Percentiles rank a stretch among this genome's conserved stretches.
phyloP scores from a whole-genome alignment of 345 rosid species.

The Draba incana region DNA sequence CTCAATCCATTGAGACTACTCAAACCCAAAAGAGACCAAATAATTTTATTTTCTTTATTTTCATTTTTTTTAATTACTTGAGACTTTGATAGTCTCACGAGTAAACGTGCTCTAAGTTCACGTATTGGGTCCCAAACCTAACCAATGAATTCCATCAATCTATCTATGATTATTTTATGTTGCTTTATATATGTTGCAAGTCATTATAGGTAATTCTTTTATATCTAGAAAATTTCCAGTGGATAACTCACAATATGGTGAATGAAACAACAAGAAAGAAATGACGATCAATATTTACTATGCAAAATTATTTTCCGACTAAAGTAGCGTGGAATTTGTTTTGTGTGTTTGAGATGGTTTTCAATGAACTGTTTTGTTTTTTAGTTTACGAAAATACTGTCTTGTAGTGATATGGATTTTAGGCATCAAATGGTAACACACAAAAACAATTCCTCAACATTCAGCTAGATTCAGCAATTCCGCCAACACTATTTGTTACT shows the following conservation, averaged over 20 bases:
- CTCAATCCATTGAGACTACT: too few species aligned
- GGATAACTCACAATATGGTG: conserved; percentile 8
- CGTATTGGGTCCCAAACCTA: conserved; percentile 24
- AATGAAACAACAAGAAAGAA: background rate
- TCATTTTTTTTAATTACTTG: too few species aligned
- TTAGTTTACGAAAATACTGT: background rate
- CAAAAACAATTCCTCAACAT: too few species aligned
- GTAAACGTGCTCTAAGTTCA: background rate
- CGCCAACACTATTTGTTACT: too few species aligned
- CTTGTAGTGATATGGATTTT: too few species aligned
- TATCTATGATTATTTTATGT: conserved; percentile 20
- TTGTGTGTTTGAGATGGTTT: background rate
- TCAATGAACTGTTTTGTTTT: background rate
- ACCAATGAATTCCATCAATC: conserved; percentile 17
- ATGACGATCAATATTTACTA: background rate
- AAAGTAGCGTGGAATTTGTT: background rate
- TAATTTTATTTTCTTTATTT: too few species aligned
- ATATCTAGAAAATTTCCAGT: background rate
- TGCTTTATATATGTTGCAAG: conserved; percentile 14
- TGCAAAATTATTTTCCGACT: too few species aligned
- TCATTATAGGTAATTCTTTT: conserved; percentile 16
- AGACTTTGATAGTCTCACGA: too few species aligned
- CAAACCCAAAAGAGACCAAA: too few species aligned
- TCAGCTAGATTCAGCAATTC: too few species aligned
- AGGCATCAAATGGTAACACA: too few species aligned